Percentiles rank a stretch among this genome's conserved stretches.
These are phyloP conservation scores for Penium margaritaceum DNA, from an alignment of 139 green algal genomes.

Conservation along the genomic window DNA sequence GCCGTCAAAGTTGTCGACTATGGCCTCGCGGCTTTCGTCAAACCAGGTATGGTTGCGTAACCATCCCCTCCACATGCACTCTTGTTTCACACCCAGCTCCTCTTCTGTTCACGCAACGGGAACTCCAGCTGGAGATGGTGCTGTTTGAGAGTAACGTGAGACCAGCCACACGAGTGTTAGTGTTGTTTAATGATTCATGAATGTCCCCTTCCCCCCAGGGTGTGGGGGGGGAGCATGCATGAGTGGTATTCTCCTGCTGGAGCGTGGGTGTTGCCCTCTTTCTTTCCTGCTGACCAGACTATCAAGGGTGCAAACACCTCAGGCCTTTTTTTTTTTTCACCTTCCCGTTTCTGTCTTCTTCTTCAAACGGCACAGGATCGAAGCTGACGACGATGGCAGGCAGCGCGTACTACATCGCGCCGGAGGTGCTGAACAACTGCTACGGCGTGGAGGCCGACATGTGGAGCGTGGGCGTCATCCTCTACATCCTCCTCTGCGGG, in stretches of 20 bases:
- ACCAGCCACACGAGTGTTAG: too few species aligned
- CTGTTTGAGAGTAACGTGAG: too few species aligned
- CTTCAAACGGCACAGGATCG: conserved; percentile 49
- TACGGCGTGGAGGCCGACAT: conserved; percentile 85
- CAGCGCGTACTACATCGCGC: conserved; percentile 87
- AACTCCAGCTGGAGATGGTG: too few species aligned
- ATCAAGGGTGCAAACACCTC: too few species aligned
- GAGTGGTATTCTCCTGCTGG: too few species aligned
- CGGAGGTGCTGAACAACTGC: conserved; percentile 65
- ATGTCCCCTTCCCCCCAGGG: too few species aligned
- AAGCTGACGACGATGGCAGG: conserved; percentile 76
- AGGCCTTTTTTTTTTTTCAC: not conserved
- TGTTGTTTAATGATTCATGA: too few species aligned
- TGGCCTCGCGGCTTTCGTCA: conserved; percentile 79
- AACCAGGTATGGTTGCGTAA: conserved; percentile 53
- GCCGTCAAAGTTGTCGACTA: conserved; percentile 89
- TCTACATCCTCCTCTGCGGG: conserved; percentile 92
- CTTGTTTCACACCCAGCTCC: not conserved
- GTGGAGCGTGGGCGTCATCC: conserved; percentile 85
- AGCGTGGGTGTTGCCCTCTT: too few species aligned
- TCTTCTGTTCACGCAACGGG: not conserved
- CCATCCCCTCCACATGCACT: not conserved
- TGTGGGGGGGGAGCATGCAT: too few species aligned
- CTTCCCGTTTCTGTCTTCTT: not conserved
- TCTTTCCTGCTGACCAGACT: too few species aligned